Conservation (phyloP, 306 rosid species). For the Gastrolobium villosum region DNA sequence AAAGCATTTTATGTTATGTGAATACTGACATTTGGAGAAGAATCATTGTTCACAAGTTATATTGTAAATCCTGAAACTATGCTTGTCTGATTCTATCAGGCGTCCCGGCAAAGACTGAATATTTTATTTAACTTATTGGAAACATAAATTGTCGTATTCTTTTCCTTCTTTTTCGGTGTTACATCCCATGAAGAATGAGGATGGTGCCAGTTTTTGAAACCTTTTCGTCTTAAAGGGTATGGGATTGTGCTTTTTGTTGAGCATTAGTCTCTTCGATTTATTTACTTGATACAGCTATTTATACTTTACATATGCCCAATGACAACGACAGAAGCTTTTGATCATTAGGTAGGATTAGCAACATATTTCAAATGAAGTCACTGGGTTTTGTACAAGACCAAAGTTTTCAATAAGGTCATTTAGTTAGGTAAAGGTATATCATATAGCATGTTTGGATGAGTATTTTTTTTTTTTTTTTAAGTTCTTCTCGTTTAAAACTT, state of each 20-base stretch:
- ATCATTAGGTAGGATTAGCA: too few relatives aligned
- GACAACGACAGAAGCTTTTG: neutral
- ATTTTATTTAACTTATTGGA: conserved; percentile 39
- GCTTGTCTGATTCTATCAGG: conserved; percentile 40
- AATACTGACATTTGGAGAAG: conserved; percentile 45
- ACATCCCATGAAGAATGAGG: conserved; percentile 12
- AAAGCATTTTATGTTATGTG: conserved; percentile 46
- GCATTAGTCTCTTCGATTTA: neutral
- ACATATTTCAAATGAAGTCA: neutral
- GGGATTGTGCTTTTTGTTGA: neutral
- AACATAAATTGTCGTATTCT: conserved; percentile 39
- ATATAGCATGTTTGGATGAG: too few relatives aligned
- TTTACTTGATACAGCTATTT: neutral
- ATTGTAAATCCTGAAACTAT: conserved; percentile 43
- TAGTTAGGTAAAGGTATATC: neutral
- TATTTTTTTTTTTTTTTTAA: too few relatives aligned
- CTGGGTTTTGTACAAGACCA: neutral
- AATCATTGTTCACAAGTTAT: conserved; percentile 40
- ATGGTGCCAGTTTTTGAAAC: neutral
- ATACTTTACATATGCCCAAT: neutral
- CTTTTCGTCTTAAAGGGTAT: neutral
- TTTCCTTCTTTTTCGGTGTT: neutral
- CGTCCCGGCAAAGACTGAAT: conserved; percentile 9
- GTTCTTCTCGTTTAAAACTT: too few relatives aligned
- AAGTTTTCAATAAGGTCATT: neutral